Conservation (phyloP, 257 asterid species). For the Fraxinus pennsylvanica region DNA sequence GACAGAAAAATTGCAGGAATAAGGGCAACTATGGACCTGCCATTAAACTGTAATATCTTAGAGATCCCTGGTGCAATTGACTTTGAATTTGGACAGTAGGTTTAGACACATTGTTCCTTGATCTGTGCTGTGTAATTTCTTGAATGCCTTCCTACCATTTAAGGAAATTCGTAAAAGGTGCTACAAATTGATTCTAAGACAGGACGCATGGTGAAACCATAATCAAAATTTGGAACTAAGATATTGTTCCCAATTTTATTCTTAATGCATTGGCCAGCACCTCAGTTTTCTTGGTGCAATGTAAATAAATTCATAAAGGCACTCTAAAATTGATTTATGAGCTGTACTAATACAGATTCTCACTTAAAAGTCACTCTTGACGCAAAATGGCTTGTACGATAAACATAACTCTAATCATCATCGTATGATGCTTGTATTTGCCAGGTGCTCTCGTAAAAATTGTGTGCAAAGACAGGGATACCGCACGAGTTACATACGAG, state of each 20-base stretch:
- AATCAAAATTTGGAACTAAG: background rate
- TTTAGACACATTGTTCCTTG: too few species aligned
- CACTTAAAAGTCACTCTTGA: too few species aligned
- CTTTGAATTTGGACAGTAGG: background rate
- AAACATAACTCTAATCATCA: too few species aligned
- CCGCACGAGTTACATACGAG: constrained; percentile 23
- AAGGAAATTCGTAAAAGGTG: background rate
- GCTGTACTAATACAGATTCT: too few species aligned
- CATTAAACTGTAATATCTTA: too few species aligned
- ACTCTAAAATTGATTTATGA: background rate
- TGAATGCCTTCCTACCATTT: too few species aligned
- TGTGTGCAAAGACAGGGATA: constrained; percentile 41
- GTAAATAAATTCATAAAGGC: background rate
- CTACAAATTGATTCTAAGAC: too few species aligned
- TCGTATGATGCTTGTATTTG: background rate
- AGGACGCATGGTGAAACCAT: background rate
- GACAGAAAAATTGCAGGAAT: background rate
- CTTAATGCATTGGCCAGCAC: background rate
- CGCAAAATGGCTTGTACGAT: background rate
- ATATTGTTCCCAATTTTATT: background rate
- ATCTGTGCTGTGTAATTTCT: too few species aligned
- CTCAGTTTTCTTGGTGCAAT: background rate
- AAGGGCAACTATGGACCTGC: too few species aligned
- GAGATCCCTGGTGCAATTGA: background rate
- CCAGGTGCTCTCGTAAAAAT: constrained; percentile 47